Evolutionary conservation across 106 monocot genomes (phyloP).

Genomic region (Apostasia shenzhenica): DNA sequence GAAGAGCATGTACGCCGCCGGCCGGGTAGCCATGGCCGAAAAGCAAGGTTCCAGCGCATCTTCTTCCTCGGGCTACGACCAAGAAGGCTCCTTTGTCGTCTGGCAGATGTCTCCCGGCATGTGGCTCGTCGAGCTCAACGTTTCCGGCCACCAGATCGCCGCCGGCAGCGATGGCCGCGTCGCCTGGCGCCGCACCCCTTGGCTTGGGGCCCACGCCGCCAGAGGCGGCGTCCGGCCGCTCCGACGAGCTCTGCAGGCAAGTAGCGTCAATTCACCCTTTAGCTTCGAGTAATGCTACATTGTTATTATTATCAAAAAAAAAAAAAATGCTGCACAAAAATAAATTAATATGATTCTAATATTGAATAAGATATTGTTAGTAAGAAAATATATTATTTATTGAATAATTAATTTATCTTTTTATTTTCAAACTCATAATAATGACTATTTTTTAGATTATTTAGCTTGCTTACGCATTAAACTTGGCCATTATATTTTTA

Average conservation of each 20-base stretch:
- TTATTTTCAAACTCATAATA: too few species aligned
- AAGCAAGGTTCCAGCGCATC: slow-evolving; percentile 8
- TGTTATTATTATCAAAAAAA: too few species aligned
- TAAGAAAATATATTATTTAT: too few species aligned
- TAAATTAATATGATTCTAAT: too few species aligned
- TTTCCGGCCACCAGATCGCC: slow-evolving; percentile 46
- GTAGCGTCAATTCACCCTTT: neutral
- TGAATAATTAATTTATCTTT: too few species aligned
- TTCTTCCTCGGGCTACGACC: neutral
- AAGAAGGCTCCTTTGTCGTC: slow-evolving; percentile 37
- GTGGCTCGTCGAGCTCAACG: slow-evolving; percentile 65
- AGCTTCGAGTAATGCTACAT: too few species aligned
- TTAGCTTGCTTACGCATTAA: too few species aligned
- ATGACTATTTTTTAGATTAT: too few species aligned
- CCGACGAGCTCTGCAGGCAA: slow-evolving; percentile 78
- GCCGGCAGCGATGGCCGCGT: slow-evolving; percentile 68
- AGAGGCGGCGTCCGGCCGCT: slow-evolving; percentile 64
- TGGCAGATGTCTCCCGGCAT: slow-evolving; percentile 75
- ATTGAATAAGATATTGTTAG: too few species aligned
- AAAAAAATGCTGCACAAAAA: too few species aligned
- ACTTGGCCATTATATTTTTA: too few species aligned
- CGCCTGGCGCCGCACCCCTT: slow-evolving; percentile 81
- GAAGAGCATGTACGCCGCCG: slow-evolving; percentile 61
- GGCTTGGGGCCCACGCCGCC: slow-evolving; percentile 75
- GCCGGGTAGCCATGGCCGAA: slow-evolving; percentile 33